Percentiles rank a stretch among this genome's conserved stretches.
These are phyloP conservation scores for Alliaria petiolata DNA, from an alignment of 345 rosid genomes.

Conservation along the genomic window DNA sequence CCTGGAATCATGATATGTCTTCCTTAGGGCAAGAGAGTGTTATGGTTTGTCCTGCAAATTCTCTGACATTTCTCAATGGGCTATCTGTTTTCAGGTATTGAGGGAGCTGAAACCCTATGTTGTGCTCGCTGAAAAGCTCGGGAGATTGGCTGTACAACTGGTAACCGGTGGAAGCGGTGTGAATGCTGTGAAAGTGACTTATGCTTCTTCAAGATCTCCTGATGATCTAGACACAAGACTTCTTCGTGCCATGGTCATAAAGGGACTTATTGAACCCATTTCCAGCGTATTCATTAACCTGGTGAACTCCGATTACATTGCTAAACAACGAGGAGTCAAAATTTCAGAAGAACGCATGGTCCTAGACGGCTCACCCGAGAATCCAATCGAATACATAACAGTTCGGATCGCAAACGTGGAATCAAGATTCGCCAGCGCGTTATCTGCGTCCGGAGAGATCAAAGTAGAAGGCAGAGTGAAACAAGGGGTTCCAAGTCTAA, in stretches of 20 bases:
- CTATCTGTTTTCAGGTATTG: constrained; percentile 41
- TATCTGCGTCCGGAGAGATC: constrained; percentile 54
- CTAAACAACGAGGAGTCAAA: constrained; percentile 61
- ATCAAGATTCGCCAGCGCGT: constrained; percentile 66
- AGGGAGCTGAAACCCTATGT: constrained; percentile 59
- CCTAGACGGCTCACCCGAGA: constrained; percentile 55
- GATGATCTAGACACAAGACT: constrained; percentile 75
- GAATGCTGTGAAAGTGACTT: constrained; percentile 48
- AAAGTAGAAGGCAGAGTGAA: constrained; percentile 65
- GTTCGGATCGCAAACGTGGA: constrained; percentile 63
- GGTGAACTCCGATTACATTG: constrained; percentile 65
- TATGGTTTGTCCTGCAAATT: background rate
- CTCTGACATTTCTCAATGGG: background rate
- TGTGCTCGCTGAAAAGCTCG: constrained; percentile 57
- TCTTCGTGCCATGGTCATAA: constrained; percentile 67
- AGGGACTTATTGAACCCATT: constrained; percentile 65
- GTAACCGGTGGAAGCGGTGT: constrained; percentile 75
- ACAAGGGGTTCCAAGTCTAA: constrained; percentile 59
- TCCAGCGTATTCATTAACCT: constrained; percentile 60
- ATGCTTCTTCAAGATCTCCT: constrained; percentile 60
- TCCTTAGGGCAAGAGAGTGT: background rate
- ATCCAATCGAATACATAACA: constrained; percentile 59
- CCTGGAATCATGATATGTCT: background rate
- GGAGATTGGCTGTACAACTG: constrained; percentile 59
- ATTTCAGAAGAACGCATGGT: constrained; percentile 49